Evolutionary conservation across 106 monocot species (phyloP).

Genomic region (Dendrobium catenatum): DNA sequence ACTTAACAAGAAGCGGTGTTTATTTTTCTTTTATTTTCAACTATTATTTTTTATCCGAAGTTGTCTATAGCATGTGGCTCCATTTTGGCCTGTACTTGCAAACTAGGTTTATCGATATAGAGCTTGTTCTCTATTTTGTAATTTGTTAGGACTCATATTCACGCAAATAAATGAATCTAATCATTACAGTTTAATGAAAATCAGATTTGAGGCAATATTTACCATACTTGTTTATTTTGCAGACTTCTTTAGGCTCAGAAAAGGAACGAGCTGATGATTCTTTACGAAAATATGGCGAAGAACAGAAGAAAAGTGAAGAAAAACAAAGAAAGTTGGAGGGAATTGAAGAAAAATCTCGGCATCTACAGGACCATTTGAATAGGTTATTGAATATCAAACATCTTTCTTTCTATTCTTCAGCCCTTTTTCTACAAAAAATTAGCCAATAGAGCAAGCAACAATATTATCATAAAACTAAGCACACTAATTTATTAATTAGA

Average conservation of each 20-base stretch:
- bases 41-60: neutral
- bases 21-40: neutral
- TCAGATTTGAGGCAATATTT: neutral
- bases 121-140: neutral
- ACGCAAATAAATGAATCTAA: neutral
- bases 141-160: neutral
- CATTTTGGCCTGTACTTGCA: neutral
- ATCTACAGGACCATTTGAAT: slow-evolving; percentile 65
- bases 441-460: neutral
- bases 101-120: neutral
- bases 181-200: neutral
- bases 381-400: slow-evolving; percentile 36
- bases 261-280: slow-evolving; percentile 63
- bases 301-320: slow-evolving; percentile 38
- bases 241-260: slow-evolving; percentile 67
- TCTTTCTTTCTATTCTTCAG: neutral
- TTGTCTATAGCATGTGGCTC: neutral
- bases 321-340: slow-evolving; percentile 64
- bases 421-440: neutral
- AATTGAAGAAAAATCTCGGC: slow-evolving; percentile 55
- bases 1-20: neutral
- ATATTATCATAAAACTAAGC: neutral
- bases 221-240: slow-evolving; percentile 14
- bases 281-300: slow-evolving; percentile 56
- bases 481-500: neutral